Evolutionary conservation across 495 filamentous ascomycete species (phyloP).

Genomic region (Aspergillus steynii): DNA sequence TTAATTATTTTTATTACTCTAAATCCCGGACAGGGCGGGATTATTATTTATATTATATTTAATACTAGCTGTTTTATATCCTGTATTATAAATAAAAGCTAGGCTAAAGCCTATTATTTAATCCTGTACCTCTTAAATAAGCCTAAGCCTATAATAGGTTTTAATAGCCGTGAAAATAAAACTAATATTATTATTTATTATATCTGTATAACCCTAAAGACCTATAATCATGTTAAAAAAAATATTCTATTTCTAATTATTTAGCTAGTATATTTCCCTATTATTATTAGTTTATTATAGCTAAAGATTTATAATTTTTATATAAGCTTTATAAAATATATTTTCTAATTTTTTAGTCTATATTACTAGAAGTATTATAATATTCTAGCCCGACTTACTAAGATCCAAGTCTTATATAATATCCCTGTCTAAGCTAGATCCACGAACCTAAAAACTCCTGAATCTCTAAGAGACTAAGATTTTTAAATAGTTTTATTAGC

Average conservation of each 20-base stretch:
- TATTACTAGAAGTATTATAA: not conserved
- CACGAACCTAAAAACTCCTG: not conserved
- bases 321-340: not conserved
- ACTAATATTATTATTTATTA: not conserved
- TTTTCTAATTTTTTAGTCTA: slow-evolving; percentile 3
- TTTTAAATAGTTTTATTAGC: not conserved
- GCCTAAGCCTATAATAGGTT: too few species aligned
- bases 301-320: not conserved
- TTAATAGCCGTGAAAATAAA: too few species aligned
- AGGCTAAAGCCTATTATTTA: too few species aligned
- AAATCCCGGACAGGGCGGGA: too few species aligned
- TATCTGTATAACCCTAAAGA: not conserved
- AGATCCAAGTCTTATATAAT: slow-evolving; percentile 1
- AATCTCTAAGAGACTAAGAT: not conserved
- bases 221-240: slow-evolving; percentile 13
- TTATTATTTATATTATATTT: too few species aligned
- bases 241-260: slow-evolving; percentile 11
- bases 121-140: too few species aligned
- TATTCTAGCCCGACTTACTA: not conserved
- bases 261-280: not conserved
- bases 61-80: too few species aligned
- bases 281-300: not conserved
- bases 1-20: too few species aligned
- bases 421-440: not conserved
- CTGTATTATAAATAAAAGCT: too few species aligned